Evolutionary conservation across 257 asterid species (phyloP).

Genomic region (Nicotiana obtusifolia): DNA sequence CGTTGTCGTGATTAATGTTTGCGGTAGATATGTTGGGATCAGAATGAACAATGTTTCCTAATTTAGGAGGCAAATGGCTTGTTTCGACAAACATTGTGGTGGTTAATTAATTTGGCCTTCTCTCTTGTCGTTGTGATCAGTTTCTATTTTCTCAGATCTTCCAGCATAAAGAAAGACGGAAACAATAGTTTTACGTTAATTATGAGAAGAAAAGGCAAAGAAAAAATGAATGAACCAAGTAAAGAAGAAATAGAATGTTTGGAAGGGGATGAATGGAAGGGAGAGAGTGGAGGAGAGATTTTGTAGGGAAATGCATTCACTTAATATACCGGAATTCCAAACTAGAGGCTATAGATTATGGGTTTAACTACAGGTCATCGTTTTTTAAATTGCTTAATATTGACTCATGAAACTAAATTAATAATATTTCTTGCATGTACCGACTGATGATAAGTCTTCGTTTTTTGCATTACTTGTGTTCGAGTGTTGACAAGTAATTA

Average conservation of each 20-base stretch:
- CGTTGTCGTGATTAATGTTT: conserved; percentile 26
- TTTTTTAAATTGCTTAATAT: neutral
- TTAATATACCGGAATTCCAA: neutral
- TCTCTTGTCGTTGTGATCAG: neutral
- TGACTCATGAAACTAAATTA: too few relatives aligned
- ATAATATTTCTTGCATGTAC: too few relatives aligned
- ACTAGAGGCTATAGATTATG: neutral
- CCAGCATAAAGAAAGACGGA: neutral
- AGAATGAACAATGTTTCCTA: conserved; percentile 28
- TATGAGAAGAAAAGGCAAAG: conserved; percentile 5
- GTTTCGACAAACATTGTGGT: conserved; percentile 21
- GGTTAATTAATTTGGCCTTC: conserved; percentile 15
- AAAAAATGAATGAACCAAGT: neutral
- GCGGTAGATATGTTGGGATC: conserved; percentile 39
- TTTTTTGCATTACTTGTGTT: too few relatives aligned
- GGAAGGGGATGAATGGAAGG: neutral
- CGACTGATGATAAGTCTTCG: too few relatives aligned
- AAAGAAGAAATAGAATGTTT: neutral
- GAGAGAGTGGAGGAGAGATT: conserved; percentile 7
- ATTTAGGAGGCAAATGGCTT: conserved; percentile 31
- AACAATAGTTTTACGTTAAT: neutral
- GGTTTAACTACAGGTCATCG: neutral
- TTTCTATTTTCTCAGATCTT: neutral
- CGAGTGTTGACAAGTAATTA: too few relatives aligned
- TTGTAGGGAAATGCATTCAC: neutral